Percentiles rank a stretch among this genome's conserved stretches.
Conservation (phyloP, 2,329 filamentous ascomycete species). For the Fusarium papillatum region DNA sequence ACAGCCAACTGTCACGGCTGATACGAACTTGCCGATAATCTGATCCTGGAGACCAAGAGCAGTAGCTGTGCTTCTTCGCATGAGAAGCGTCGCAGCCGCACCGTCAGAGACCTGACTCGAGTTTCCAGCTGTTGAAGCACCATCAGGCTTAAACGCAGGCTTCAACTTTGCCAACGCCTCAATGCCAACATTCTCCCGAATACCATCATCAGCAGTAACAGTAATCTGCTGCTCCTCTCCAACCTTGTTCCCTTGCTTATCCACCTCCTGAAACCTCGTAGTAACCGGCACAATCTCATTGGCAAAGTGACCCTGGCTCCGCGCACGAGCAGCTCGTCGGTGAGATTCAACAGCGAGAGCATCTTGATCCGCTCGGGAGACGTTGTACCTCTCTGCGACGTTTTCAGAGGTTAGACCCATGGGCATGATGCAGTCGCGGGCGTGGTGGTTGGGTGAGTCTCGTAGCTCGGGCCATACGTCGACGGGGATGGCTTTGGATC, state of each 20-base stretch:
- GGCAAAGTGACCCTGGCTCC: conserved; percentile 78
- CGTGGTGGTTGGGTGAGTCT: conserved; percentile 75
- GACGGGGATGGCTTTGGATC: conserved; percentile 84
- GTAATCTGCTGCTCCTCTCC: conserved; percentile 73
- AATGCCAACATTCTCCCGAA: conserved; percentile 75
- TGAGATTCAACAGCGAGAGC: conserved; percentile 84
- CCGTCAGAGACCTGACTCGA: conserved; percentile 89
- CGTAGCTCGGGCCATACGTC: conserved; percentile 83
- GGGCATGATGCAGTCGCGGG: conserved; percentile 90
- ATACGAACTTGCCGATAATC: conserved; percentile 89
- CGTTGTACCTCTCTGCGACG: conserved; percentile 82
- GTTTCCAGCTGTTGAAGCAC: conserved; percentile 89
- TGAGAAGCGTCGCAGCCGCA: conserved; percentile 85
- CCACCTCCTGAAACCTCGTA: conserved; percentile 75
- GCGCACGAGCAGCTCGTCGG: conserved; percentile 78
- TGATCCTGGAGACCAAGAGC: conserved; percentile 76
- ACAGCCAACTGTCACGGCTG: conserved; percentile 82
- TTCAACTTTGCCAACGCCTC: conserved; percentile 86
- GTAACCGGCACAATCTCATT: conserved; percentile 85
- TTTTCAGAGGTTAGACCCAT: conserved; percentile 96
- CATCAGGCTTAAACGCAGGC: conserved; percentile 84
- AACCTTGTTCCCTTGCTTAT: conserved; percentile 70
- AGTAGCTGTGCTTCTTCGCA: conserved; percentile 85
- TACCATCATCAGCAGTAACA: conserved; percentile 85
- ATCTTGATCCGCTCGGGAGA: conserved; percentile 84